These are phyloP conservation scores for Pythium brassicae DNA, from an alignment of 352 stramenopile genomes.

Conservation along the genomic window DNA sequence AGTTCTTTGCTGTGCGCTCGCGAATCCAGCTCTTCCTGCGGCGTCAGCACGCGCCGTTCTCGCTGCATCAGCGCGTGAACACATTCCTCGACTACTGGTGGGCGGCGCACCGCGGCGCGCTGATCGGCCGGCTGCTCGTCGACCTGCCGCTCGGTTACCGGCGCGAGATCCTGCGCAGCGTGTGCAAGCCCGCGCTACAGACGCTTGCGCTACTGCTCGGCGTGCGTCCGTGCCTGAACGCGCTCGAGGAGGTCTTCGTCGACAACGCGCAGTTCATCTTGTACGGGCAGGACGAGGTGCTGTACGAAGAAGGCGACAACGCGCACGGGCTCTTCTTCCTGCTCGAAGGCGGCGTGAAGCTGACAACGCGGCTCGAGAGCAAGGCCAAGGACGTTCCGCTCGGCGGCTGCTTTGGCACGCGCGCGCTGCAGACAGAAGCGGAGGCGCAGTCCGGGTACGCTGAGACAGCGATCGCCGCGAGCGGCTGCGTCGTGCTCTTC, in stretches of 20 bases:
- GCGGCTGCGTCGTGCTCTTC: slow-evolving; percentile 30
- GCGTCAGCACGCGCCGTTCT: slow-evolving; percentile 31
- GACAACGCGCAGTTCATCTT: slow-evolving; percentile 32
- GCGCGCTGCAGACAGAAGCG: slow-evolving; percentile 13
- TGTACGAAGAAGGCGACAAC: slow-evolving; percentile 36
- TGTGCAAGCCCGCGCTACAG: slow-evolving; percentile 32
- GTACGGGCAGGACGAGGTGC: slow-evolving; percentile 34
- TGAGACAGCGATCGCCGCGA: slow-evolving; percentile 27
- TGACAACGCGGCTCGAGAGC: background rate
- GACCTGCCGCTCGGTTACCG: slow-evolving; percentile 29
- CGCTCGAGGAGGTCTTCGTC: slow-evolving; percentile 31
- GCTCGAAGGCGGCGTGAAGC: slow-evolving; percentile 16
- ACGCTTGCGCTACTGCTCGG: slow-evolving; percentile 22
- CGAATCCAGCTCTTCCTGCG: slow-evolving; percentile 41
- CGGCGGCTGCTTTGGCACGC: slow-evolving; percentile 33
- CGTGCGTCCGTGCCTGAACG: slow-evolving; percentile 18
- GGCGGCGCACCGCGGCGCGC: slow-evolving; percentile 33
- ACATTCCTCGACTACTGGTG: slow-evolving; percentile 50
- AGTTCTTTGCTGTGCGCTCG: slow-evolving; percentile 38
- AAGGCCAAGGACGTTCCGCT: slow-evolving; percentile 12
- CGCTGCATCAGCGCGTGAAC: slow-evolving; percentile 39
- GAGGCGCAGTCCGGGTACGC: slow-evolving; percentile 20
- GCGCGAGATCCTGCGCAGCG: slow-evolving; percentile 31
- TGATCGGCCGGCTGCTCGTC: slow-evolving; percentile 31
- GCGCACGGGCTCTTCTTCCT: slow-evolving; percentile 30